Base-by-base conservation (phyloP, 306 rosid species). In the Astragalus membranaceus region DNA sequence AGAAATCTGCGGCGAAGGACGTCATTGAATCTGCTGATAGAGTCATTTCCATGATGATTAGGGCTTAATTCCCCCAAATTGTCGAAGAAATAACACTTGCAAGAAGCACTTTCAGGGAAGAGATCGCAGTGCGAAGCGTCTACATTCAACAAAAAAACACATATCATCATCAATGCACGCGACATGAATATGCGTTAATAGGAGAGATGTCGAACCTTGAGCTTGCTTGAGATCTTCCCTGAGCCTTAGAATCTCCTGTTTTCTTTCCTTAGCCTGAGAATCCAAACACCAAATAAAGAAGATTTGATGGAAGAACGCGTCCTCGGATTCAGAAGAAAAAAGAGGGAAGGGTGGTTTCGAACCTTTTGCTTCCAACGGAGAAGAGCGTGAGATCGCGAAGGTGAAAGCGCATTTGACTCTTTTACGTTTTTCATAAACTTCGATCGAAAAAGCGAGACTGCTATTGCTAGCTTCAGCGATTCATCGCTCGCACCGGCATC, bases 281-380 rank as follows among this genome's bases (percentile, higher is more conserved):
- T 53, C 41, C 73, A 35, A 42, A 39, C 3, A 52, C 1, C 11
- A 64, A 64, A 65, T 12, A 4, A 29, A 3, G 10, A 55, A 39
- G 4, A 30, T 0, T 3, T 0, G 29, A 44, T 6, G 41, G 6
- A n/a, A 64, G 9, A 20, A 67, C 1, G 32, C 39, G 5, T 51
- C 16, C 12, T 36, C 16, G 14, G 46, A 51, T 36, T 36, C 29
- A 41, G 50, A 44, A 53, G 53, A 71, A 72, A 71, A 72, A 51
- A 23, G 4, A 59, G 26, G n/a, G 46, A 65, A 67, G 67, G 23
- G 23, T 20, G 0, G 72, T 66, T 20, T 64, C 37, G 47, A 76
- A 90, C 97, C 98, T 94, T 94, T 61, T 82, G 92, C 82, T 90
- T 94, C 98, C 97, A 94, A 30, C 88, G 94, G 79, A 88, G 91